Base-by-base conservation (phyloP, 139 green algal genomes). In the Ostreobium quekettii region DNA sequence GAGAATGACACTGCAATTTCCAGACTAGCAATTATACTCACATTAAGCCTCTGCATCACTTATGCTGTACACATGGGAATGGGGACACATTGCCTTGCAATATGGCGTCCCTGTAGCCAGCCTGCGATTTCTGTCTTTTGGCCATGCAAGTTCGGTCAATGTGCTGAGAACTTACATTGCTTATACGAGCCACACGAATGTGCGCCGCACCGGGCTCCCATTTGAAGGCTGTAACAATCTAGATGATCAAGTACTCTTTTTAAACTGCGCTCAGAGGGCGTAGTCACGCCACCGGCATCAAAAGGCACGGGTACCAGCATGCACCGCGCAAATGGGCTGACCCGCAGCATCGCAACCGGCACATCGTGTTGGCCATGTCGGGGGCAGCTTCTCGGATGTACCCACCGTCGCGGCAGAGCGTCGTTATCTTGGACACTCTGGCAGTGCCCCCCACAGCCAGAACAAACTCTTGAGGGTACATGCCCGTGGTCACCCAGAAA, bases 401-500 rank as follows among this genome's bases (percentile, higher is more conserved):
- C 72, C 37, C 66, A 77, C 75, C 75, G 29, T 80, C 78, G 1
- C 75, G 37, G 1, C 73, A 80, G 24, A 81, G 56, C 22, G 68
- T 76, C 11, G 62, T 78, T 37, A 85, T 82, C 28, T 78, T 75
- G 7, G 73, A 77, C 0, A 82, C 64, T 0, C 68, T 30, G 22
- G 75, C 73, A 8, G 31, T 30, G 0, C 39, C 53, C 0, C 75
- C 48, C 4, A 85, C 53, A 1, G 38, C 47, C 0, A 86, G 32
- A 11, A 86, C 77, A 49, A 86, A 73, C 63, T 86, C 80, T 39
- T 83, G 76, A 0, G 77, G 80, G 33, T 82, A 86, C 48, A 79
- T 74, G 32, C 80, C 80, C 1, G 77, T 83, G 2, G 80, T 83
- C 19, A 83, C 71, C 80, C 80, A 86, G 74, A 83, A 86, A 2